Evolutionary conservation across 345 rosid species (phyloP).

Genomic region (Lumnitzera littorea): DNA sequence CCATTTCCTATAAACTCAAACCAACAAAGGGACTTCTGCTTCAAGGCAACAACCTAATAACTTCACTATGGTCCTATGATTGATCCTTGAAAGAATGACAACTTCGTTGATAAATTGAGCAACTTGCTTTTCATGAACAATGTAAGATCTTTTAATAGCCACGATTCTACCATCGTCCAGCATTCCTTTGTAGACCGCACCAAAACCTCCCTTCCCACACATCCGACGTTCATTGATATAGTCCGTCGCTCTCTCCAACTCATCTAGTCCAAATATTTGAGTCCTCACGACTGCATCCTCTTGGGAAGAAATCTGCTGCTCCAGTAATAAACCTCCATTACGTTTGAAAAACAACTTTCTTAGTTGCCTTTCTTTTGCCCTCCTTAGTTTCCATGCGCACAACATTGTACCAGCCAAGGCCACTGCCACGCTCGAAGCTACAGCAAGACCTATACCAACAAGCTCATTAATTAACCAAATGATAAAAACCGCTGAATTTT

Average conservation of each 20-base stretch:
- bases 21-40: conserved; percentile 13
- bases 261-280: conserved; percentile 10
- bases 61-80: conserved; percentile 21
- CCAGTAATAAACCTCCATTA: conserved; percentile 17
- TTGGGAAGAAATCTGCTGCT: conserved; percentile 12
- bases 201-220: conserved; percentile 16
- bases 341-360: conserved; percentile 10
- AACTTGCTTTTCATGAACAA: conserved; percentile 16
- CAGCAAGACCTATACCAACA: conserved; percentile 5
- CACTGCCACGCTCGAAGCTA: neutral
- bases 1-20: conserved; percentile 18
- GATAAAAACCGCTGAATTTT: no score
- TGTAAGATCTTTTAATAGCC: conserved; percentile 13
- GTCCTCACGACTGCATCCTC: conserved; percentile 7
- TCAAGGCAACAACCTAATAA: conserved; percentile 13
- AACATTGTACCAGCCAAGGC: conserved; percentile 5
- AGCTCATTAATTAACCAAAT: neutral
- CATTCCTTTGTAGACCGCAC: conserved; percentile 19
- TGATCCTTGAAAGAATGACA: conserved; percentile 11
- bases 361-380: neutral
- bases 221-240: conserved; percentile 13
- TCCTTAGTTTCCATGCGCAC: conserved; percentile 4
- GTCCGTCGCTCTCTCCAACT: conserved; percentile 14
- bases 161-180: conserved; percentile 10
- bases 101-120: conserved; percentile 17